Conservation (phyloP, 225 moss, liverwort and hornwort genomes). For the Physcomitrellopsis africana region DNA sequence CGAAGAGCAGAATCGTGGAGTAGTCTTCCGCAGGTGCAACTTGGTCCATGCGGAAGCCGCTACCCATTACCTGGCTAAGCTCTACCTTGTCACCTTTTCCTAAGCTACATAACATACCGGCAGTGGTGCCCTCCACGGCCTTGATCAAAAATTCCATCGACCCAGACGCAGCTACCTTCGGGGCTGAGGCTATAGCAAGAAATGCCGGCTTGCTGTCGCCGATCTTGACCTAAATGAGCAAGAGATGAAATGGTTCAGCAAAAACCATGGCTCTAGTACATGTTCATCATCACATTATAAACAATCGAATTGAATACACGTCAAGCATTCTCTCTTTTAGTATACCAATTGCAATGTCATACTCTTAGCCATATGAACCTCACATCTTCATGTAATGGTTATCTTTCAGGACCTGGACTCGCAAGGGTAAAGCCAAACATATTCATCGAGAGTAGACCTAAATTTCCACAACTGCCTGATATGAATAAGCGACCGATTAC, state of each 20-base stretch:
- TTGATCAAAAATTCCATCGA: constrained; percentile 87
- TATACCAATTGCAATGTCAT: too few relatives aligned
- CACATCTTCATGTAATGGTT: too few relatives aligned
- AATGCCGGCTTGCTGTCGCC: constrained; percentile 86
- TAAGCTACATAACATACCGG: constrained; percentile 73
- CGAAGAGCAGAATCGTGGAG: constrained; percentile 83
- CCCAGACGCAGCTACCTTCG: constrained; percentile 65
- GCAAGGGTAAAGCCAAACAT: too few relatives aligned
- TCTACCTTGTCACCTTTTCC: constrained; percentile 87
- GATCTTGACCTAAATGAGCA: constrained; percentile 65
- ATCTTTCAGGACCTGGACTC: too few relatives aligned
- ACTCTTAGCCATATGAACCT: too few relatives aligned
- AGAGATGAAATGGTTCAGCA: constrained; percentile 9
- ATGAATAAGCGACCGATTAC: too few relatives aligned
- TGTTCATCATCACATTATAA: too few relatives aligned
- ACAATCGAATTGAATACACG: too few relatives aligned
- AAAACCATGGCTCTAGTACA: background rate
- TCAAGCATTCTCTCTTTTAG: too few relatives aligned
- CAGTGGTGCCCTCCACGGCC: constrained; percentile 84
- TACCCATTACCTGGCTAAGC: constrained; percentile 93
- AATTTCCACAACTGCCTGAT: too few relatives aligned
- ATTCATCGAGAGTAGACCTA: too few relatives aligned
- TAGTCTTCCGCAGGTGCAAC: constrained; percentile 68
- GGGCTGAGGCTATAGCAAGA: constrained; percentile 93
- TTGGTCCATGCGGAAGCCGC: constrained; percentile 75